These are phyloP conservation scores for Orbilia quercus DNA, from an alignment of 2,329 filamentous ascomycete genomes.

Conservation along the genomic window DNA sequence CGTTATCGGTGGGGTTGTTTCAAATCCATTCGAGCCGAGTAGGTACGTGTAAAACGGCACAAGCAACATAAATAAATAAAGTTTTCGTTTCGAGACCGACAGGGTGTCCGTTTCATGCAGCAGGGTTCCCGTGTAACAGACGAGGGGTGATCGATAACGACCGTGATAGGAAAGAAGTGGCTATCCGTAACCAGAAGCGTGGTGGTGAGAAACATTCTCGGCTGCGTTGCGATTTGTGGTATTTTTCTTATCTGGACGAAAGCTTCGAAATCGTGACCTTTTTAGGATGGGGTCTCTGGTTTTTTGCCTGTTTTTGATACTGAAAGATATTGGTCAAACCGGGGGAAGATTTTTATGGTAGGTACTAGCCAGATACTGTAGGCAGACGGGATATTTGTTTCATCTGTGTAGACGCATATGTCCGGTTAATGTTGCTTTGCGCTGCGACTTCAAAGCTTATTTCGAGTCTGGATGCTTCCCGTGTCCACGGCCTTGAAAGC, in stretches of 20 bases:
- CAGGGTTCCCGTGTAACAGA: slow-evolving; percentile 1
- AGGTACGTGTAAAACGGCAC: no score
- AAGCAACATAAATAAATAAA: no score
- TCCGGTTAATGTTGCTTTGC: no score
- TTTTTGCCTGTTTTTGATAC: background rate
- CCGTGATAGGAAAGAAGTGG: background rate
- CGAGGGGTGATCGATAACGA: background rate
- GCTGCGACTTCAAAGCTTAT: no score
- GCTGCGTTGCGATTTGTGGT: slow-evolving; percentile 29
- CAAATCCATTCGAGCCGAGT: no score
- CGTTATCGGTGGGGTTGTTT: no score
- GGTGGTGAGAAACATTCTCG: background rate
- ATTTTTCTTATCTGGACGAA: slow-evolving; percentile 21
- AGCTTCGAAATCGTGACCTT: background rate
- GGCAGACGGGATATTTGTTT: no score
- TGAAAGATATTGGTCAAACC: background rate
- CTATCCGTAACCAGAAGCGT: background rate
- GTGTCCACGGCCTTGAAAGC: no score
- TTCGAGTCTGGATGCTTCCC: no score
- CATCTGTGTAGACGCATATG: no score
- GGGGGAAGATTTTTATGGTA: no score
- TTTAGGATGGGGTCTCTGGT: background rate
- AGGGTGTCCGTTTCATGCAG: background rate
- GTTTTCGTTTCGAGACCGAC: background rate
- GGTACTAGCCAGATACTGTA: no score